Evolutionary conservation across 495 filamentous ascomycete species (phyloP).

Genomic region (Rostrohypoxylon terebratum): DNA sequence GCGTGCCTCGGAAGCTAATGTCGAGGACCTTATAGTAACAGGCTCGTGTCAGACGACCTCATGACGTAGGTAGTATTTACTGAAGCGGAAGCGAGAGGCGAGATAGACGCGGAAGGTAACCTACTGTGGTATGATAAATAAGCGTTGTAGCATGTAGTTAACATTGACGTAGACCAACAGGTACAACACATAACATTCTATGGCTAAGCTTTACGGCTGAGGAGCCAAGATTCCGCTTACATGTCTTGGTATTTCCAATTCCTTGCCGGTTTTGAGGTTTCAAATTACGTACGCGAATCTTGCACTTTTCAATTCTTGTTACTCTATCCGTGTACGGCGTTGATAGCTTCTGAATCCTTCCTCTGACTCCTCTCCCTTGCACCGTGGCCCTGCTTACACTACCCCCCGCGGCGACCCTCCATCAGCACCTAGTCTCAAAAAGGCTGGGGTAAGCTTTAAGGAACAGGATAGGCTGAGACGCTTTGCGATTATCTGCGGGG

Average conservation of each 20-base stretch:
- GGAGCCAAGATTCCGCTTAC: constrained; percentile 3
- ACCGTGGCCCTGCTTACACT: background rate
- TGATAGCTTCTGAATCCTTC: constrained; percentile 23
- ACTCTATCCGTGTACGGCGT: constrained; percentile 19
- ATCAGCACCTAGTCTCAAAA: constrained; percentile 34
- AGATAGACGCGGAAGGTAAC: constrained; percentile 33
- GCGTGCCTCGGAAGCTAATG: constrained; percentile 7
- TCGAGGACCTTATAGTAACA: constrained; percentile 27
- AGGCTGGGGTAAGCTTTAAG: constrained; percentile 38
- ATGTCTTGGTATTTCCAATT: constrained; percentile 4
- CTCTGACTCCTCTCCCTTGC: background rate
- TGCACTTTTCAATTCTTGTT: constrained; percentile 6
- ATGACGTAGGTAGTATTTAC: constrained; percentile 37
- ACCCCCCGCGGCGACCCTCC: constrained; percentile 26
- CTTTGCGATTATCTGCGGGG: constrained; percentile 43
- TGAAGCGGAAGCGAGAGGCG: constrained; percentile 18
- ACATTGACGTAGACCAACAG: background rate
- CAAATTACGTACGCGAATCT: constrained; percentile 44
- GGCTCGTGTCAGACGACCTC: constrained; percentile 33
- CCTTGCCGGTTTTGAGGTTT: constrained; percentile 4
- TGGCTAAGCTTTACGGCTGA: constrained; percentile 25
- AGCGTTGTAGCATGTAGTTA: background rate
- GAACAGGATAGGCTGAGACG: constrained; percentile 37
- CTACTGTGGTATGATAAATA: background rate
- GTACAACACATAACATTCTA: background rate